phyloP scores from a whole-genome alignment of 2,329 filamentous ascomycete genomes.

The Paecilomyces sp. region DNA sequence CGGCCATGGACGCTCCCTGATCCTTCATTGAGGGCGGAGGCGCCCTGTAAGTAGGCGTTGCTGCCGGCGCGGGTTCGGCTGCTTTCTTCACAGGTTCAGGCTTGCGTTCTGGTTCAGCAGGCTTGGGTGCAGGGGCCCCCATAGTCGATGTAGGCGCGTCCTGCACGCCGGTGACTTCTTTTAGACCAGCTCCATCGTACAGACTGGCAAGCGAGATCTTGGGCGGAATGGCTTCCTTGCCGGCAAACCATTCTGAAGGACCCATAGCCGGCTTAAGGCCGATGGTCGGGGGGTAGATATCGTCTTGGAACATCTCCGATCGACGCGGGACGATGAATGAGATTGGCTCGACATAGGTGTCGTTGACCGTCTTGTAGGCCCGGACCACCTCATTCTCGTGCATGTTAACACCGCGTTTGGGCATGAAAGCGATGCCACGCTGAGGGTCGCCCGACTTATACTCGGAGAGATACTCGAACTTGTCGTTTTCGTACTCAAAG shows the following conservation, averaged over 20 bases:
- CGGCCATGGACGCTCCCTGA: slow-evolving; percentile 79
- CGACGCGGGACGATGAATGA: slow-evolving; percentile 94
- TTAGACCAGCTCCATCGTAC: slow-evolving; percentile 74
- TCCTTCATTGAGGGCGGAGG: slow-evolving; percentile 62
- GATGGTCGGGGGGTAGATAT: slow-evolving; percentile 84
- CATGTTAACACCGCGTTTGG: slow-evolving; percentile 89
- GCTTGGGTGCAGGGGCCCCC: slow-evolving; percentile 41
- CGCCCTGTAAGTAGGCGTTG: slow-evolving; percentile 18
- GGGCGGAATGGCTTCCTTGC: slow-evolving; percentile 74
- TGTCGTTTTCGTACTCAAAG: slow-evolving; percentile 97
- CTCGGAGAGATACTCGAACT: slow-evolving; percentile 94
- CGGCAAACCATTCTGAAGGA: slow-evolving; percentile 74
- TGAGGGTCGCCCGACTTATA: slow-evolving; percentile 97
- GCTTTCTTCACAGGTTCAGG: slow-evolving; percentile 17
- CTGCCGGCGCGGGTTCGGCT: slow-evolving; percentile 29
- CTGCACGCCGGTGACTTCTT: slow-evolving; percentile 56
- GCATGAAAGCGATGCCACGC: slow-evolving; percentile 87
- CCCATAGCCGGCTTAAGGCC: slow-evolving; percentile 76
- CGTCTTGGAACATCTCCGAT: slow-evolving; percentile 90
- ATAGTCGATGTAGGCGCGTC: slow-evolving; percentile 27
- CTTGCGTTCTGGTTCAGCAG: slow-evolving; percentile 30
- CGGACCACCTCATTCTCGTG: slow-evolving; percentile 96
- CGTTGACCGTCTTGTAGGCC: slow-evolving; percentile 95
- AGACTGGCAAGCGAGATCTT: slow-evolving; percentile 93
- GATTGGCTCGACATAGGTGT: slow-evolving; percentile 88